Evolutionary conservation across 768 basidiomycete genomes (phyloP).

Genomic region (Serendipita vermifera): DNA sequence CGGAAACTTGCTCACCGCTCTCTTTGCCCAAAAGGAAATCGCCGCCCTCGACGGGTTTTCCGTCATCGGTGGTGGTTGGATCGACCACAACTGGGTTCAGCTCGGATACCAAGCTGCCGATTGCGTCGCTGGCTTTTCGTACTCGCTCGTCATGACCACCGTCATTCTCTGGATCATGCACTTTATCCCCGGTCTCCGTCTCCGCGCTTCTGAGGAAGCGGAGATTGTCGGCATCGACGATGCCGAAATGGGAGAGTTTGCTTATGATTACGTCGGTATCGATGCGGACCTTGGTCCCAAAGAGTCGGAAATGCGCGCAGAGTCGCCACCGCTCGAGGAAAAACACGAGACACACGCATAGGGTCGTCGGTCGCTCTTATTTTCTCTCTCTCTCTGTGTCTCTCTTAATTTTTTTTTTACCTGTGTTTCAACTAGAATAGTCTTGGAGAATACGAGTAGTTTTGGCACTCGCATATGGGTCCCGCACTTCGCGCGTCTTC

Average conservation of each 20-base stretch:
- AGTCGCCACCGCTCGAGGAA: not conserved
- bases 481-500: no score
- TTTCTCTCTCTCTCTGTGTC: no score
- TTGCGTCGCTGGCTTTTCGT: slow-evolving; percentile 47
- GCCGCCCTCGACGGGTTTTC: slow-evolving; percentile 68
- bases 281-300: slow-evolving; percentile 37
- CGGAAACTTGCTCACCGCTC: slow-evolving; percentile 71
- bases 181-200: slow-evolving; percentile 62
- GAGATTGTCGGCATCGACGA: slow-evolving; percentile 74
- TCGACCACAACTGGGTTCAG: slow-evolving; percentile 53
- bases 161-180: slow-evolving; percentile 84
- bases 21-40: slow-evolving; percentile 68
- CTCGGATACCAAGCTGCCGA: slow-evolving; percentile 78
- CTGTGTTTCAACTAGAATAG: no score
- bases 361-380: no score
- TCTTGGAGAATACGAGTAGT: no score
- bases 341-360: not conserved
- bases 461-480: no score
- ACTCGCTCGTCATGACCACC: slow-evolving; percentile 69
- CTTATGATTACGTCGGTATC: slow-evolving; percentile 74
- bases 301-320: slow-evolving; percentile 4
- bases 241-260: slow-evolving; percentile 79
- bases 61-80: slow-evolving; percentile 63
- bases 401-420: no score
- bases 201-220: slow-evolving; percentile 39